Percentiles rank a stretch among this genome's conserved stretches.
Conservation (phyloP, 495 filamentous ascomycete species). For the Mytilinidion resinicola region DNA sequence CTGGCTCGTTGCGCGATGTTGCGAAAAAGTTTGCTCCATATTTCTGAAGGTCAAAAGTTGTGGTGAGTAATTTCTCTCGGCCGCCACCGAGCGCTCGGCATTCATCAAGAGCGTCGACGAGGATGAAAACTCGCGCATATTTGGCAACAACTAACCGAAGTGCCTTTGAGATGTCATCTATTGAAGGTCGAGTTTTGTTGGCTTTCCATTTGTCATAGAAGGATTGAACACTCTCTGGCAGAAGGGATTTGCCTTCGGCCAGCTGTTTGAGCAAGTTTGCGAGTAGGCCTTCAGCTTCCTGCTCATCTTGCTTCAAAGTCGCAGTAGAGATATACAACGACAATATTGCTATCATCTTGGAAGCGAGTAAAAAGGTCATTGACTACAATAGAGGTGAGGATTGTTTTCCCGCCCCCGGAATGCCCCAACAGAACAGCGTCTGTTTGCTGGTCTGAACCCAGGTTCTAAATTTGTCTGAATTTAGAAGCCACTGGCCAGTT, state of each 20-base stretch:
- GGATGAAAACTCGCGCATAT: slow-evolving; percentile 35
- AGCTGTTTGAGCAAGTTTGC: slow-evolving; percentile 39
- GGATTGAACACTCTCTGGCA: not conserved
- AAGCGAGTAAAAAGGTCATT: slow-evolving; percentile 22
- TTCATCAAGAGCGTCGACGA: slow-evolving; percentile 48
- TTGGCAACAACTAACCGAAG: slow-evolving; percentile 25
- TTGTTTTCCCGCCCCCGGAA: slow-evolving; percentile 30
- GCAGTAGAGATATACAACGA: slow-evolving; percentile 41
- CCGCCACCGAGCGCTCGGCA: not conserved
- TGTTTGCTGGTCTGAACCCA: slow-evolving; percentile 29
- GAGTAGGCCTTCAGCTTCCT: slow-evolving; percentile 33
- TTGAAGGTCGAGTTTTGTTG: not conserved
- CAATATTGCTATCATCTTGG: slow-evolving; percentile 13
- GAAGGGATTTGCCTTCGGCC: slow-evolving; percentile 23
- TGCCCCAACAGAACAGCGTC: slow-evolving; percentile 37
- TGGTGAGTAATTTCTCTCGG: slow-evolving; percentile 22
- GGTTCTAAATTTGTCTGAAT: slow-evolving; percentile 31
- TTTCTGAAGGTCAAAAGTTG: slow-evolving; percentile 32
- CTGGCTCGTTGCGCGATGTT: slow-evolving; percentile 21
- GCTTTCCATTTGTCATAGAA: not conserved
- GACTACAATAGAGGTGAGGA: slow-evolving; percentile 26
- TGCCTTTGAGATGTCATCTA: slow-evolving; percentile 1
- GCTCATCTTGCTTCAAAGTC: slow-evolving; percentile 33
- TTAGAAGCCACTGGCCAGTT: slow-evolving; percentile 39
- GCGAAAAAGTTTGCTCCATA: slow-evolving; percentile 21